Evolutionary conservation across 2,329 filamentous ascomycete genomes (phyloP).

Genomic region (Fusarium musae): DNA sequence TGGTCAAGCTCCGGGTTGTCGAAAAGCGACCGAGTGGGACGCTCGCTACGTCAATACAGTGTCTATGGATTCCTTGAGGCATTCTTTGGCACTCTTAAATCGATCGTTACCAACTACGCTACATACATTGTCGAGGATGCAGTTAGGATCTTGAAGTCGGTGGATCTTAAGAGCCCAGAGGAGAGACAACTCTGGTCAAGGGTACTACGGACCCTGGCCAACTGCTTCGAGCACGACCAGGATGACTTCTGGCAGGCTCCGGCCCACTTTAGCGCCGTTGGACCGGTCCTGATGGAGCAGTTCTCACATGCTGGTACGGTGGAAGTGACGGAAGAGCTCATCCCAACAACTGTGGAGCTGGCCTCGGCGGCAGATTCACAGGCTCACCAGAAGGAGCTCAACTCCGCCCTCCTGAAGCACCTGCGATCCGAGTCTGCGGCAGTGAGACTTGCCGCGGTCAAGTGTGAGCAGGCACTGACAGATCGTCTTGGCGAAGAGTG

Average conservation of each 20-base stretch:
- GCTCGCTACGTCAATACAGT: constrained; percentile 73
- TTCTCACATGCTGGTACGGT: constrained; percentile 61
- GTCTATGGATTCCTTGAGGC: constrained; percentile 82
- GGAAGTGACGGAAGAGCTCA: constrained; percentile 63
- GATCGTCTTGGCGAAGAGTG: constrained; percentile 90
- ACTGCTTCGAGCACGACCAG: constrained; percentile 88
- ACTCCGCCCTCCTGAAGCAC: constrained; percentile 79
- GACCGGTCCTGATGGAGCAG: constrained; percentile 75
- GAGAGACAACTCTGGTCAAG: constrained; percentile 73
- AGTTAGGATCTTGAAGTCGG: constrained; percentile 67
- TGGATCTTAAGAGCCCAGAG: constrained; percentile 60
- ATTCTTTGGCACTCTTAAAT: constrained; percentile 89
- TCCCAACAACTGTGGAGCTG: constrained; percentile 82
- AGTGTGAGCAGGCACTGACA: constrained; percentile 83
- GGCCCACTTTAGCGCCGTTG: constrained; percentile 81
- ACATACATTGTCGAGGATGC: constrained; percentile 84
- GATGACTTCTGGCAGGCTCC: constrained; percentile 97
- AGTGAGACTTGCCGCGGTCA: constrained; percentile 83
- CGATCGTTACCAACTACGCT: constrained; percentile 92
- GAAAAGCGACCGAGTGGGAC: constrained; percentile 69
- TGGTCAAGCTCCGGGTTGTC: constrained; percentile 74
- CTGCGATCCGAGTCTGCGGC: constrained; percentile 77
- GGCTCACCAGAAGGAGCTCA: constrained; percentile 91
- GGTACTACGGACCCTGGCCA: constrained; percentile 76
- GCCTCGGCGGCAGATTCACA: constrained; percentile 84